Evolutionary conservation across 148 eudicot genomes (phyloP).

Genomic region (Nepenthes mirabilis): DNA sequence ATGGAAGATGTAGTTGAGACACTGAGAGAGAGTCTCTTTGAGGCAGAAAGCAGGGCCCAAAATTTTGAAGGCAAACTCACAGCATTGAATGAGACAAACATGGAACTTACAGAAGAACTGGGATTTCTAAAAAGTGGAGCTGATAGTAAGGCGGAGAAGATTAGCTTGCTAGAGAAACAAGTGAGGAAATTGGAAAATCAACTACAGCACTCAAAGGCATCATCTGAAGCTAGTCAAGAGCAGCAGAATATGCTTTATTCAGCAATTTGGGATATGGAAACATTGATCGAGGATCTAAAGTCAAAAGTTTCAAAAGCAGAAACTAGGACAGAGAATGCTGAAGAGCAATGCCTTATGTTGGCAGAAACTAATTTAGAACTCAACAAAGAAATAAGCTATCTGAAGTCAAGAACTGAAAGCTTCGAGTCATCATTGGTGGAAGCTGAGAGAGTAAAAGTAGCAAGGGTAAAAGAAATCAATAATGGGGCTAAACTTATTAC

Average conservation of each 20-base stretch:
- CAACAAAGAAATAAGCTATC: slow-evolving; percentile 33
- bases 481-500: slow-evolving; percentile 41
- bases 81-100: slow-evolving; percentile 54
- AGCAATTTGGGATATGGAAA: slow-evolving; percentile 99
- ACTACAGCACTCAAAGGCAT: slow-evolving; percentile 45
- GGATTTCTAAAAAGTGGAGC: slow-evolving; percentile 57
- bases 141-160: slow-evolving; percentile 42
- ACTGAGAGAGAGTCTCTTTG: slow-evolving; percentile 29
- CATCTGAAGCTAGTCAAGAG: slow-evolving; percentile 76
- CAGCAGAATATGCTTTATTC: slow-evolving; percentile 84
- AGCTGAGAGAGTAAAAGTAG: slow-evolving; percentile 25
- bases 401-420: slow-evolving; percentile 32
- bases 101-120: slow-evolving; percentile 71
- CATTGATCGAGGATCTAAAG: slow-evolving; percentile 80
- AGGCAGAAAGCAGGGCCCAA: slow-evolving; percentile 50
- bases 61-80: slow-evolving; percentile 49
- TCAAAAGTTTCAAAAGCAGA: slow-evolving; percentile 68
- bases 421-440: slow-evolving; percentile 34
- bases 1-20: slow-evolving; percentile 39
- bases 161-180: slow-evolving; percentile 66
- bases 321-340: slow-evolving; percentile 43
- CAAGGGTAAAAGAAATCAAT: slow-evolving; percentile 43
- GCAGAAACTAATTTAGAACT: slow-evolving; percentile 54
- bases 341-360: slow-evolving; percentile 42
- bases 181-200: slow-evolving; percentile 53